Evolutionary conservation across 1,284 basidiomycete genomes (phyloP).

Genomic region (Stereum hirsutum): DNA sequence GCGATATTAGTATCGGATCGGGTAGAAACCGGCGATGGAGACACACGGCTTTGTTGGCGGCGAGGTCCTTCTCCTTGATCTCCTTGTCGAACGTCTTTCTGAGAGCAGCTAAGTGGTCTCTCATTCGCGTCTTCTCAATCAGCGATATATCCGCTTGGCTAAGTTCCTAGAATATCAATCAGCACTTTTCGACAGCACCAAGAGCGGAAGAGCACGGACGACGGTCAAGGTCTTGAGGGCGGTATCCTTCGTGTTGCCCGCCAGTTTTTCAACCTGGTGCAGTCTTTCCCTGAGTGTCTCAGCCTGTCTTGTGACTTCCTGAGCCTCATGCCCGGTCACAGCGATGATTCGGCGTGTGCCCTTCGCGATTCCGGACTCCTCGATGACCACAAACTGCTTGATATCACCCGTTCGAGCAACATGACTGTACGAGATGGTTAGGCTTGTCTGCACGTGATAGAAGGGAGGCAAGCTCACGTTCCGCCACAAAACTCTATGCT

Average conservation of each 20-base stretch:
- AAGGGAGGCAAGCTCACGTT: conserved; percentile 53
- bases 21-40: not conserved
- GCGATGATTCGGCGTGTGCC: conserved; percentile 93
- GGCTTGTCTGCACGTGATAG: not conserved
- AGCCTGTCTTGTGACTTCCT: conserved; percentile 69
- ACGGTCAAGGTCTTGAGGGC: conserved; percentile 76
- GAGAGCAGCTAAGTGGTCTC: conserved; percentile 62
- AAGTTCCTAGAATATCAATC: conserved; percentile 58
- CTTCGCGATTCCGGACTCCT: conserved; percentile 97
- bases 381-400: conserved; percentile 89
- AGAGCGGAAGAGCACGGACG: conserved; percentile 34
- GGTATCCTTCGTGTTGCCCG: conserved; percentile 80
- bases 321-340: conserved; percentile 91
- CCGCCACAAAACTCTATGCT: conserved; percentile 98
- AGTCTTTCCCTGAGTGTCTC: conserved; percentile 59
- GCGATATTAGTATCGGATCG: not conserved
- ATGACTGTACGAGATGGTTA: conserved; percentile 42
- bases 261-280: conserved; percentile 51
- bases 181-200: not conserved
- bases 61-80: conserved; percentile 74
- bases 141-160: conserved; percentile 85
- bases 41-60: conserved; percentile 72
- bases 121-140: conserved; percentile 74
- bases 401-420: conserved; percentile 94
- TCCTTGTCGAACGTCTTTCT: conserved; percentile 84